Evolutionary conservation across 805 yeast species (phyloP).

Genomic region (Lipomyces mesembrius): DNA sequence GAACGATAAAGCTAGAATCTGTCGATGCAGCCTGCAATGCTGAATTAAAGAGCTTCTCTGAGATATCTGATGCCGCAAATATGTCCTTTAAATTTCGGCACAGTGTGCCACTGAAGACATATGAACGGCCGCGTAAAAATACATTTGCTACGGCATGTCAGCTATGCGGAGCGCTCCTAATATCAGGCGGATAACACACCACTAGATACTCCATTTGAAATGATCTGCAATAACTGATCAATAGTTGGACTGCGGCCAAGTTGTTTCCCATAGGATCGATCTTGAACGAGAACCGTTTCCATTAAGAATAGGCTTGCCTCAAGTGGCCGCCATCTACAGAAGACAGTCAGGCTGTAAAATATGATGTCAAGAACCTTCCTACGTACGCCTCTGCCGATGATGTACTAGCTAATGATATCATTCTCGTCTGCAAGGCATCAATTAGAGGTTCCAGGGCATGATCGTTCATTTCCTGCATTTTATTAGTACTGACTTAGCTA

Average conservation of each 20-base stretch:
- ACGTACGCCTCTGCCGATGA: background rate
- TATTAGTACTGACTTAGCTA: background rate
- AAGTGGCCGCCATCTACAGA: conserved; percentile 11
- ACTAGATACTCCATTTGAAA: background rate
- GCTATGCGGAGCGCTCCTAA: background rate
- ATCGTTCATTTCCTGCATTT: conserved; percentile 10
- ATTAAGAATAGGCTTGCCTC: conserved; percentile 27
- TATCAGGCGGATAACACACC: background rate
- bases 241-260: conserved; percentile 8
- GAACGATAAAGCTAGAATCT: conserved; percentile 32
- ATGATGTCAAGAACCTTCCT: background rate
- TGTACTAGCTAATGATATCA: conserved; percentile 3
- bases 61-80: background rate
- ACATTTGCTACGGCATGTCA: conserved; percentile 4
- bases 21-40: conserved; percentile 23
- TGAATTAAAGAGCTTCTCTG: conserved; percentile 21
- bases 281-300: conserved; percentile 31
- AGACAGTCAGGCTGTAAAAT: background rate
- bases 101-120: conserved; percentile 32
- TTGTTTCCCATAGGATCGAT: conserved; percentile 20
- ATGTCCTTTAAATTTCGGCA: conserved; percentile 19
- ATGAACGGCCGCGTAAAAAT: conserved; percentile 35
- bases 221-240: conserved; percentile 5
- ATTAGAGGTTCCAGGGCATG: conserved; percentile 14
- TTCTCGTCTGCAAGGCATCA: conserved; percentile 6